phyloP scores from a whole-genome alignment of 495 filamentous ascomycete species.

The Penicillium canescens region DNA sequence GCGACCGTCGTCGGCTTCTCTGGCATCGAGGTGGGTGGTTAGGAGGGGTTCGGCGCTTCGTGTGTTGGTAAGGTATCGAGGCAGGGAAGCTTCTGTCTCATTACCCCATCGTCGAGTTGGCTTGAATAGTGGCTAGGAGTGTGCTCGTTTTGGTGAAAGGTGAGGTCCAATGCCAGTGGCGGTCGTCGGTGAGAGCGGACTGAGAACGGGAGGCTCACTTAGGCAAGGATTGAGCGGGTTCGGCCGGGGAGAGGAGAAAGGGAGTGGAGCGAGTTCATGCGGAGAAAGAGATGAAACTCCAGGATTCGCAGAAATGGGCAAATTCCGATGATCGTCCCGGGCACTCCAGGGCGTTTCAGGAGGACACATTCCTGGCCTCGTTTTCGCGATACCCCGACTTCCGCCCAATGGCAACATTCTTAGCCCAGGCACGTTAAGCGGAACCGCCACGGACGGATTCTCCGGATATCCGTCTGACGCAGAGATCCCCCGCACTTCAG shows the following conservation, averaged over 20 bases:
- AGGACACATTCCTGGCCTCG: slow-evolving; percentile 2
- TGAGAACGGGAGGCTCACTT: background rate
- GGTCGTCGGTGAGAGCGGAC: background rate
- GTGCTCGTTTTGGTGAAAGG: background rate
- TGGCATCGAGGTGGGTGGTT: slow-evolving; percentile 59
- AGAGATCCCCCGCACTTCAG: slow-evolving; percentile 19
- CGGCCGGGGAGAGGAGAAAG: slow-evolving; percentile 16
- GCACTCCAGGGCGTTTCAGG: background rate
- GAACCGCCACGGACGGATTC: slow-evolving; percentile 19
- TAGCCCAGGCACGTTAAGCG: slow-evolving; percentile 14
- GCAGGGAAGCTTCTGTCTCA: slow-evolving; percentile 13
- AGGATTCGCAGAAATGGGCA: slow-evolving; percentile 5
- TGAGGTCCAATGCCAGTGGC: background rate
- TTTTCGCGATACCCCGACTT: background rate
- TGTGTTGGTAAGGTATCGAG: slow-evolving; percentile 11
- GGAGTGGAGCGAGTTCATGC: slow-evolving; percentile 30
- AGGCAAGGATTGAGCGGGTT: slow-evolving; percentile 14
- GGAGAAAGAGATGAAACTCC: slow-evolving; percentile 16
- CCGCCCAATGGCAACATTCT: slow-evolving; percentile 9
- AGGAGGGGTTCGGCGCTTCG: slow-evolving; percentile 4
- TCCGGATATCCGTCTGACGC: slow-evolving; percentile 21
- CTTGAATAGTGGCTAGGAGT: background rate
- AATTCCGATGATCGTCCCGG: slow-evolving; percentile 7
- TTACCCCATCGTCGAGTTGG: slow-evolving; percentile 9
- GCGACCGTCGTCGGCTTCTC: slow-evolving; percentile 84